Base-by-base conservation (phyloP, 2,329 filamentous ascomycete genomes). In the Fusarium chaquense region DNA sequence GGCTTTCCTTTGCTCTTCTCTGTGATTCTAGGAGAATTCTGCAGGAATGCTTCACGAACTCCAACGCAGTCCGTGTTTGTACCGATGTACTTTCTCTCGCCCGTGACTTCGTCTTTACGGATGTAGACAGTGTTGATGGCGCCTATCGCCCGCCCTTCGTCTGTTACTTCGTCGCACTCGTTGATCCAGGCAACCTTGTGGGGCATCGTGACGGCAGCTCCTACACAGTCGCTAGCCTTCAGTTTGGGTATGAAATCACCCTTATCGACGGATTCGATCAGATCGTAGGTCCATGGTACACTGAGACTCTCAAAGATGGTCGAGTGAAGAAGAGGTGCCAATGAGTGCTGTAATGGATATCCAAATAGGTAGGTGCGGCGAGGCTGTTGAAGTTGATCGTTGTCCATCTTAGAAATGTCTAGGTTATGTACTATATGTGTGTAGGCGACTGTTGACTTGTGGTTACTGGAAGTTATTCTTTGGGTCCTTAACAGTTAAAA, bases 81-180 rank as follows among this genome's bases (percentile, higher is more conserved):
- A 16, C 53, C 43, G 11, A 57, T 57, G 2, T 50, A 50, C 10
- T 35, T 49, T 8, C 15, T 50, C 12, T 50, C 24, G 1, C 41
- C 41, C n/a, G 32, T 49, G 6, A 11, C 32, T 13, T 26, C 5
- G 15, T 57, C 53, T 2, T 22, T 40, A 6, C 53, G 43, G 11
- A 57, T 49, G 12, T 50, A 57, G n/a, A 57, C 24, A 32, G 53
- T 57, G 20, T 57, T 57, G 53, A 49, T 38, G 12, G 53, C 53
- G 10, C 43, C 44, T 11, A 57, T 50, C 4, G n/a, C 20, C 11
- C 24, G 44, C 1, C 53, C 33, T 50, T 57, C 53, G 5, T 50
- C 44, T 24, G 53, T 50, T 8, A 57, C 43, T 5, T 50, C 53
- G 1, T 57, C 53, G 13, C 32, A 50, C 33, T 57, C 43, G 4